Percentiles rank a stretch among this genome's conserved stretches.
Evolutionary conservation across 2,329 filamentous ascomycete genomes (phyloP).

Genomic region (Aspergillus thermomutatus): DNA sequence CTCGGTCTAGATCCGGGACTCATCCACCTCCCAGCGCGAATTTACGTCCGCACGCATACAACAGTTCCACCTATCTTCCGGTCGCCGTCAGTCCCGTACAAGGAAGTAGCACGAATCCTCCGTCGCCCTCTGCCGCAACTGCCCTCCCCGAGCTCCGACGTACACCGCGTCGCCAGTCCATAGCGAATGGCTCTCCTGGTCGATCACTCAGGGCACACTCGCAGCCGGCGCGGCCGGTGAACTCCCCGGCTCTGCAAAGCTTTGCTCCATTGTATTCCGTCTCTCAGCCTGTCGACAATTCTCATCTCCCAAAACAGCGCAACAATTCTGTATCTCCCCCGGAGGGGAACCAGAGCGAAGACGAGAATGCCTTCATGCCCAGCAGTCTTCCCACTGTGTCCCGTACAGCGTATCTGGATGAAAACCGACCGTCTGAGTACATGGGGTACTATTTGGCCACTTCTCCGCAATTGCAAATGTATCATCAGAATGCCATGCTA

Average conservation of each 20-base stretch:
- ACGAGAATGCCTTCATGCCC: conserved; percentile 27
- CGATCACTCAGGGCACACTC: conserved; percentile 47
- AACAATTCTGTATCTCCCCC: conserved; percentile 29
- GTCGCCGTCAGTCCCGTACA: conserved; percentile 34
- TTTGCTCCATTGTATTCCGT: conserved; percentile 33
- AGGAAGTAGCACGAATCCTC: conserved; percentile 43
- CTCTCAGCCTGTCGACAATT: conserved; percentile 26
- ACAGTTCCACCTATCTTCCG: conserved; percentile 35
- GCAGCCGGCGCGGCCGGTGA: conserved; percentile 47
- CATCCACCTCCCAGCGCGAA: conserved; percentile 31
- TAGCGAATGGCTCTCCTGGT: conserved; percentile 40
- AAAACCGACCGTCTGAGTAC: conserved; percentile 41
- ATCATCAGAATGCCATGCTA: conserved; percentile 37
- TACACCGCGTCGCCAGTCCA: conserved; percentile 44
- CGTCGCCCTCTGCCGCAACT: conserved; percentile 41
- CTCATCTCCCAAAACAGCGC: conserved; percentile 29
- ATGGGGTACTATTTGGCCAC: conserved; percentile 46
- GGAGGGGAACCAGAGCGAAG: conserved; percentile 32
- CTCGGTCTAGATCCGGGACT: conserved; percentile 37
- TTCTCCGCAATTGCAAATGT: conserved; percentile 41
- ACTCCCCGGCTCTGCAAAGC: conserved; percentile 30
- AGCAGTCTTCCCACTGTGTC: conserved; percentile 34
- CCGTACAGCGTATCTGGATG: conserved; percentile 33
- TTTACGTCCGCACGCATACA: conserved; percentile 34
- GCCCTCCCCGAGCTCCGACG: conserved; percentile 43